Conservation (phyloP, 106 monocot species). For the Hemerocallis citrina region DNA sequence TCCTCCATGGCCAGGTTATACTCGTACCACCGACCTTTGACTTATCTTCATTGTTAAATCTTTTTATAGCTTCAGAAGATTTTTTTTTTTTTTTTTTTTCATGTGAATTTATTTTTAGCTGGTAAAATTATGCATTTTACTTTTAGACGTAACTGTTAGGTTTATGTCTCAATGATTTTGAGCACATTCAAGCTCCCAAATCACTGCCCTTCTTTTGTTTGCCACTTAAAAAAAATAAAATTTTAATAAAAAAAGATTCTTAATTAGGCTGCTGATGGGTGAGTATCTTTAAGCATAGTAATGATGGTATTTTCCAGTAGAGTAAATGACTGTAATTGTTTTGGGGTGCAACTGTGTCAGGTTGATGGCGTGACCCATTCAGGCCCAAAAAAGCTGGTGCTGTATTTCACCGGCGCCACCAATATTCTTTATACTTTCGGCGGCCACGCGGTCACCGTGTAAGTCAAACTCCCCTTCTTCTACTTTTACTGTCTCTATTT, state of each 20-base stretch:
- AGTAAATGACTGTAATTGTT: no score
- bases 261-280: no score
- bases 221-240: no score
- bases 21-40: no score
- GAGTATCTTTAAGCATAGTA: no score
- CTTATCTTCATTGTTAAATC: neutral
- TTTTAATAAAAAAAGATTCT: no score
- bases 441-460: slow-evolving; percentile 54
- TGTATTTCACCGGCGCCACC: slow-evolving; percentile 54
- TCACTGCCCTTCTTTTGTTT: neutral
- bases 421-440: slow-evolving; percentile 52
- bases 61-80: neutral
- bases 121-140: neutral
- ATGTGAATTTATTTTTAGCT: no score
- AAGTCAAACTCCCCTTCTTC: slow-evolving; percentile 2
- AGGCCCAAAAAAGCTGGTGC: slow-evolving; percentile 29
- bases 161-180: neutral
- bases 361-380: slow-evolving; percentile 23
- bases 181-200: neutral
- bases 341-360: no score
- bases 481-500: neutral
- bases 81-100: no score
- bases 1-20: slow-evolving; percentile 4
- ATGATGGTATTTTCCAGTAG: no score
- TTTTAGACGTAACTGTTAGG: neutral